phyloP scores from a whole-genome alignment of 495 filamentous ascomycete species.

The Baudoinia panamericana region DNA sequence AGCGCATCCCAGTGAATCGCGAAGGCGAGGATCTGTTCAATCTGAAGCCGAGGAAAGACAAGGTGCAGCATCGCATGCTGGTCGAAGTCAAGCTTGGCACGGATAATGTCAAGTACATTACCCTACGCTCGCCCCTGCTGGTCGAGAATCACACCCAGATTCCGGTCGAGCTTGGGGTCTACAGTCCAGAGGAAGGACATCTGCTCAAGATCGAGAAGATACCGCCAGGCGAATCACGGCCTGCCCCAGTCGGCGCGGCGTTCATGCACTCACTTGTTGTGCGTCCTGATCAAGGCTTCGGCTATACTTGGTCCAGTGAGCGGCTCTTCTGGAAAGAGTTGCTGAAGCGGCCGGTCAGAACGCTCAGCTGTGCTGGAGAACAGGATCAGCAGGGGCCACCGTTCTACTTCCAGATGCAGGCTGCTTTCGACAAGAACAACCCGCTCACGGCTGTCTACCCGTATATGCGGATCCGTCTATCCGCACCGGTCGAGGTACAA shows the following conservation, averaged over 20 bases:
- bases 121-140: constrained; percentile 83
- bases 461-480: constrained; percentile 83
- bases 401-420: constrained; percentile 93
- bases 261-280: constrained; percentile 84
- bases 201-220: constrained; percentile 97
- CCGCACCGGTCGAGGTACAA: constrained; percentile 83
- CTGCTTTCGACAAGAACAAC: constrained; percentile 65
- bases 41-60: constrained; percentile 68
- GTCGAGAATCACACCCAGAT: constrained; percentile 98
- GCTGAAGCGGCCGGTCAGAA: constrained; percentile 66
- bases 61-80: constrained; percentile 72
- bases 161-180: constrained; percentile 87
- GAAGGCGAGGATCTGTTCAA: constrained; percentile 87
- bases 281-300: constrained; percentile 90
- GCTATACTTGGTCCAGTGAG: constrained; percentile 86
- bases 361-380: constrained; percentile 76
- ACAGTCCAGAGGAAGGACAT: constrained; percentile 75
- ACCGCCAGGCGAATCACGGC: constrained; percentile 76
- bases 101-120: constrained; percentile 96
- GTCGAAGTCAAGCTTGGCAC: constrained; percentile 81
- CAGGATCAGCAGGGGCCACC: constrained; percentile 59
- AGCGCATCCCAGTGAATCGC: constrained; percentile 77
- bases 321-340: constrained; percentile 85
- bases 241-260: constrained; percentile 82
- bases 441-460: constrained; percentile 76